phyloP scores from a whole-genome alignment of 768 basidiomycete species.

The Russula vinacea region DNA sequence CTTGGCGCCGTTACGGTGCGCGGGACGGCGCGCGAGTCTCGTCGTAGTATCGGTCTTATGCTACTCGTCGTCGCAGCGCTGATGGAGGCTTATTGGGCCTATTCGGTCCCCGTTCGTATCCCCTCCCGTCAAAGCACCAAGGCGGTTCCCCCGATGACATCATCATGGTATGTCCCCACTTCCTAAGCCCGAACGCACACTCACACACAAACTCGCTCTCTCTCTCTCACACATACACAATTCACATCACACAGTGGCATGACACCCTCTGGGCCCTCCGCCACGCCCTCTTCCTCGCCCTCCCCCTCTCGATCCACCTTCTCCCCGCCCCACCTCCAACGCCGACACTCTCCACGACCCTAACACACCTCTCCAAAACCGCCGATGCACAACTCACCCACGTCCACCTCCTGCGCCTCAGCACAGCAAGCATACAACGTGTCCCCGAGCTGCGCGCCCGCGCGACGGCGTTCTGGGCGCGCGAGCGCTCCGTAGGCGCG shows the following conservation, averaged over 20 bases:
- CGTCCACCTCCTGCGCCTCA: slow-evolving; percentile 17
- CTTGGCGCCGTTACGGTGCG: slow-evolving; percentile 23
- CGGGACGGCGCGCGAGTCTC: slow-evolving; percentile 24
- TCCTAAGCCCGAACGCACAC: not conserved
- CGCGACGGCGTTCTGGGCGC: slow-evolving; percentile 18
- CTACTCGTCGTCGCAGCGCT: slow-evolving; percentile 16
- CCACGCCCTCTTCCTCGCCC: slow-evolving; percentile 26
- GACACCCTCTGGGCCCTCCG: slow-evolving; percentile 25
- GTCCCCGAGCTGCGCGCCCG: slow-evolving; percentile 20
- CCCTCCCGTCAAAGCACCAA: not conserved
- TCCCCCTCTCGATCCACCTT: slow-evolving; percentile 23
- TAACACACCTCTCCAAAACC: not conserved
- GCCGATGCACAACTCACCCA: slow-evolving; percentile 21
- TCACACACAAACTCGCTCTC: too few species aligned
- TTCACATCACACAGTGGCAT: slow-evolving; percentile 20
- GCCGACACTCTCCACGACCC: not conserved
- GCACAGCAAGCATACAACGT: slow-evolving; percentile 13
- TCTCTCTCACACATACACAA: not conserved
- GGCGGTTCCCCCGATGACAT: not conserved
- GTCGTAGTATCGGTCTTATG: slow-evolving; percentile 11
- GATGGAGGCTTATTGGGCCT: slow-evolving; percentile 24
- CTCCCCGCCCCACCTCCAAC: slow-evolving; percentile 12
- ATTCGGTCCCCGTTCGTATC: slow-evolving; percentile 17
- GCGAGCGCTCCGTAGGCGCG: slow-evolving; percentile 13
- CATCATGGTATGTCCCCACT: slow-evolving; percentile 21